These are phyloP conservation scores for Globisporangium camurandrum DNA, from an alignment of 352 stramenopile genomes.

Conservation along the genomic window DNA sequence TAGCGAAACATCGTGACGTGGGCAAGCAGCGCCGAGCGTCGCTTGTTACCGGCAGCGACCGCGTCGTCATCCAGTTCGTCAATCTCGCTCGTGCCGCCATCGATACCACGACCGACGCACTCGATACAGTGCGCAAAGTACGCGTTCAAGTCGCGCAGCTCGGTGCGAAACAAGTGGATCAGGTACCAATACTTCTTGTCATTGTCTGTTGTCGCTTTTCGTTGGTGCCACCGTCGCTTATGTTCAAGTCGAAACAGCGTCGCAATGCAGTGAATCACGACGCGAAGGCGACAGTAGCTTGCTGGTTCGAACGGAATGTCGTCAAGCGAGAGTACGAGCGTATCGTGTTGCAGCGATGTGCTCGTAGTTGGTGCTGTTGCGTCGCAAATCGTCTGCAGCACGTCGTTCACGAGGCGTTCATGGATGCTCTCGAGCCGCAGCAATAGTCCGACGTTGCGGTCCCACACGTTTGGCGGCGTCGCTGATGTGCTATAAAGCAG, in stretches of 20 bases:
- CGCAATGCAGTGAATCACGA: slow-evolving; percentile 31
- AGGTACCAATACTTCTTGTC: slow-evolving; percentile 49
- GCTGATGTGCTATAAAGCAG: slow-evolving; percentile 25
- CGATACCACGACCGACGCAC: too few species aligned
- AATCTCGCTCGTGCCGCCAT: neutral
- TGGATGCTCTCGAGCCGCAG: slow-evolving; percentile 42
- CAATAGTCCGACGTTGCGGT: slow-evolving; percentile 39
- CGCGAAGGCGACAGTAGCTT: slow-evolving; percentile 20
- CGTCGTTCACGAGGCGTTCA: slow-evolving; percentile 28
- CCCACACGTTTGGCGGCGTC: slow-evolving; percentile 28
- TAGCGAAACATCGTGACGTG: slow-evolving; percentile 26
- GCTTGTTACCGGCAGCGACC: neutral
- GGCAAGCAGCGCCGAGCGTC: slow-evolving; percentile 12
- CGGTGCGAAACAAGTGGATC: slow-evolving; percentile 29
- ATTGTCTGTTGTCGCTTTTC: slow-evolving; percentile 11
- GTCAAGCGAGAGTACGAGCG: slow-evolving; percentile 3
- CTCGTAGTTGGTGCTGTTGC: neutral
- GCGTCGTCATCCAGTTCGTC: slow-evolving; percentile 5
- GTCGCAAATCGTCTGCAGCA: slow-evolving; percentile 15
- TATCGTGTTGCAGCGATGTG: too few species aligned
- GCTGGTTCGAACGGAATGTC: slow-evolving; percentile 2
- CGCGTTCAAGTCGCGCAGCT: slow-evolving; percentile 39
- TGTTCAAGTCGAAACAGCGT: slow-evolving; percentile 44
- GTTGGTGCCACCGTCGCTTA: slow-evolving; percentile 28
- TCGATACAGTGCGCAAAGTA: too few species aligned